A percentile compares a stretch with the other conserved stretches of the same genome.
Evolutionary conservation across 1,284 basidiomycete species (phyloP).

Genomic region (Heterobasidion irregulare): DNA sequence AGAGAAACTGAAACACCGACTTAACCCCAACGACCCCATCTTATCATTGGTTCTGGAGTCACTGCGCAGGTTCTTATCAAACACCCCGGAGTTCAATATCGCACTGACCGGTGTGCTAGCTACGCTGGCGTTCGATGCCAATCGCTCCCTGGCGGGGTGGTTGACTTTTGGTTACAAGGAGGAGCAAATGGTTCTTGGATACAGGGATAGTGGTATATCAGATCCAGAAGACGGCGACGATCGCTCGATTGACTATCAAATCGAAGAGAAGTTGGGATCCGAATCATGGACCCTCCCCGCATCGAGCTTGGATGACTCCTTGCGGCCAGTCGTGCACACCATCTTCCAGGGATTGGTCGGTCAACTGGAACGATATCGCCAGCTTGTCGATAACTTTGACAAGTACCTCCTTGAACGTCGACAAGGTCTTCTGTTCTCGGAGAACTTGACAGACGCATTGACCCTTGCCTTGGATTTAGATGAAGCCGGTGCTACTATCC

Average conservation of each 20-base stretch:
- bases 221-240: constrained; percentile 52
- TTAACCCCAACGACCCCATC: constrained; percentile 77
- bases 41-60: constrained; percentile 65
- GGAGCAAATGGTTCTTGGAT: constrained; percentile 8
- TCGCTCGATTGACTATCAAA: constrained; percentile 66
- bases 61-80: constrained; percentile 75
- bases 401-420: constrained; percentile 78
- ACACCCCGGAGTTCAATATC: constrained; percentile 83
- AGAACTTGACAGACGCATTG: constrained; percentile 89
- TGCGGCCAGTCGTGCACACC: constrained; percentile 71
- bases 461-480: constrained; percentile 60
- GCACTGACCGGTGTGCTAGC: constrained; percentile 79
- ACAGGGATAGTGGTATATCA: constrained; percentile 12
- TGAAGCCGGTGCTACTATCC: constrained; percentile 9
- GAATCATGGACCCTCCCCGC: constrained; percentile 55
- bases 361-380: constrained; percentile 75
- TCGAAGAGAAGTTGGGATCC: constrained; percentile 56
- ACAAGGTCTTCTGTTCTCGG: constrained; percentile 85
- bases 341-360: constrained; percentile 72
- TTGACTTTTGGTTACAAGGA: constrained; percentile 57
- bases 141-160: constrained; percentile 86
- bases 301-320: constrained; percentile 56
- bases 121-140: constrained; percentile 73
- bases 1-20: constrained; percentile 51
- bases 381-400: constrained; percentile 75